Conservation (phyloP, 345 rosid species). For the Rhodomyrtus tomentosa region DNA sequence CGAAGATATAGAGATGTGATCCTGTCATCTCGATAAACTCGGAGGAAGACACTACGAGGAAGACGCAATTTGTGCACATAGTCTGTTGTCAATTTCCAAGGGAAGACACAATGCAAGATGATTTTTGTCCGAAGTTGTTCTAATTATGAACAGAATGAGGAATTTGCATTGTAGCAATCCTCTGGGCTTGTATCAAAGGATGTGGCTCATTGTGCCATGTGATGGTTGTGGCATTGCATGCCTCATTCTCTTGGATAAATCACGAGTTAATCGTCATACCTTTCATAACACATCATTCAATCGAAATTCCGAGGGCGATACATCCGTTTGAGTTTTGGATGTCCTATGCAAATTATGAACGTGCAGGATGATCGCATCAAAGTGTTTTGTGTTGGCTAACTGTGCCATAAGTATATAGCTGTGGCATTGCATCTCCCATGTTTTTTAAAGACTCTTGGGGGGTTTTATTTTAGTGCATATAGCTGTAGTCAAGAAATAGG, state of each 20-base stretch:
- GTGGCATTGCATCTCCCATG: not conserved
- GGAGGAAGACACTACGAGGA: not conserved
- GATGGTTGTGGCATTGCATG: not conserved
- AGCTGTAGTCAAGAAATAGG: not conserved
- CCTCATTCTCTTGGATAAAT: not conserved
- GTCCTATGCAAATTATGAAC: too few species aligned
- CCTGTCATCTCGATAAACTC: not conserved
- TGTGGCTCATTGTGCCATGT: not conserved
- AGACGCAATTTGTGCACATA: not conserved
- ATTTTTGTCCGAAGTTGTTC: not conserved
- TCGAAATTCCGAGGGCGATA: not conserved
- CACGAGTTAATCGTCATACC: not conserved
- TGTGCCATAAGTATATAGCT: not conserved
- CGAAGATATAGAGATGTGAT: constrained; percentile 93
- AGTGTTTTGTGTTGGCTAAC: not conserved
- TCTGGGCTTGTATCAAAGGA: not conserved
- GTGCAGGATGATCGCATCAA: too few species aligned
- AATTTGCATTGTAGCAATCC: not conserved
- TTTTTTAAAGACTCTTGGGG: not conserved
- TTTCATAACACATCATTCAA: not conserved
- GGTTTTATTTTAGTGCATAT: fast-evolving
- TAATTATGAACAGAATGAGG: not conserved
- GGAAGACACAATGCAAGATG: not conserved
- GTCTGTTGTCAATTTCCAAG: not conserved
- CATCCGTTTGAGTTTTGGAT: not conserved